A percentile compares a stretch with the other conserved stretches of the same genome.
These are phyloP conservation scores for Aquilaria sinensis DNA, from an alignment of 345 rosid genomes.

Conservation along the genomic window DNA sequence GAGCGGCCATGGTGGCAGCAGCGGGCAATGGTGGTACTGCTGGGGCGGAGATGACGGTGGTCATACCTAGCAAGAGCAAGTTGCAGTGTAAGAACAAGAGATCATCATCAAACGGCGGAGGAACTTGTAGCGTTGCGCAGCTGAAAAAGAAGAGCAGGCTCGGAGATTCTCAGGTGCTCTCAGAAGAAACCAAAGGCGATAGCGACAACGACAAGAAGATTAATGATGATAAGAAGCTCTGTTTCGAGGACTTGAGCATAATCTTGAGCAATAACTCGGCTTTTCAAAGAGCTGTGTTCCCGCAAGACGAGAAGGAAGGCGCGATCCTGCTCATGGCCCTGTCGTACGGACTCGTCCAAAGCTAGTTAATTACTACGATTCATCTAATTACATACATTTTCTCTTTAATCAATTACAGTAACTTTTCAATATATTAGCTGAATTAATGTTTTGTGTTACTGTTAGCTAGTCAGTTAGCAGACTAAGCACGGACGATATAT, in stretches of 20 bases:
- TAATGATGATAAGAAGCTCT: constrained; percentile 35
- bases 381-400: no score
- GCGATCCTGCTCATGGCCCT: constrained; percentile 94
- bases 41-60: constrained; percentile 11
- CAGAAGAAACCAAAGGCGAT: constrained; percentile 18
- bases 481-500: constrained; percentile 2
- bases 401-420: neutral
- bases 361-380: constrained; percentile 22
- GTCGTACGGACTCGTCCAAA: constrained; percentile 76
- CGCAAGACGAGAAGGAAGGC: constrained; percentile 96
- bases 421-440: neutral
- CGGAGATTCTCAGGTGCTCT: constrained; percentile 2
- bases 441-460: neutral
- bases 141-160: constrained; percentile 36
- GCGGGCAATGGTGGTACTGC: constrained; percentile 20
- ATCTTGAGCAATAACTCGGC: constrained; percentile 66
- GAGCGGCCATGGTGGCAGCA: constrained; percentile 61
- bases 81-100: constrained; percentile 34
- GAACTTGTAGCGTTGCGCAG: constrained; percentile 16
- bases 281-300: constrained; percentile 60
- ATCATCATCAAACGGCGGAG: constrained; percentile 9
- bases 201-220: constrained; percentile 20
- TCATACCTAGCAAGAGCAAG: constrained; percentile 18
- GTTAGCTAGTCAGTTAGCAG: neutral
- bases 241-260: constrained; percentile 67